Percentiles rank a stretch among this genome's conserved stretches.
Evolutionary conservation across 441 rosid genomes (phyloP).

Genomic region (Daphne laureola): DNA sequence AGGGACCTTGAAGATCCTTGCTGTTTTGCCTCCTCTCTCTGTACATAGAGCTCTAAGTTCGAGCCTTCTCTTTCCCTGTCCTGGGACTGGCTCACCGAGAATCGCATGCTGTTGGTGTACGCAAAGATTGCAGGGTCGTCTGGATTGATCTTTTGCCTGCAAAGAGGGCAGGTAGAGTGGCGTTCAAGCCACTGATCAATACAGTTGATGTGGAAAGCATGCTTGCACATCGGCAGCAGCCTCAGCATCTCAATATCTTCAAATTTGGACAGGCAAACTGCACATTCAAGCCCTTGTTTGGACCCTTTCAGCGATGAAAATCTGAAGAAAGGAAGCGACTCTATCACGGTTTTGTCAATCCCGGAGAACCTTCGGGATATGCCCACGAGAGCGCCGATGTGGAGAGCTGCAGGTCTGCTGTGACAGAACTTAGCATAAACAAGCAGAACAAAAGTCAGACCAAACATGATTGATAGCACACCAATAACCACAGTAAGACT

Average conservation of each 20-base stretch:
- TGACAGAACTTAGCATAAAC: slow-evolving; percentile 67
- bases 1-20: slow-evolving; percentile 52
- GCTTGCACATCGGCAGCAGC: slow-evolving; percentile 49
- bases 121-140: slow-evolving; percentile 41
- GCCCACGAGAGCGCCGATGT: slow-evolving; percentile 1
- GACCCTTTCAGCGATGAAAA: slow-evolving; percentile 53
- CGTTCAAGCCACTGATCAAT: slow-evolving; percentile 63
- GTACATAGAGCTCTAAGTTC: slow-evolving; percentile 53
- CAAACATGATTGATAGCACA: slow-evolving; percentile 56
- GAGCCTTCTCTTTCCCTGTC: slow-evolving; percentile 29
- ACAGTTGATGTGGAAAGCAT: slow-evolving; percentile 56
- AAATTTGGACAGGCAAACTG: slow-evolving; percentile 53
- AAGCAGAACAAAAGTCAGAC: slow-evolving; percentile 45
- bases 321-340: slow-evolving; percentile 57
- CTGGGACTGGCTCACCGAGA: slow-evolving; percentile 39
- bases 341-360: slow-evolving; percentile 43
- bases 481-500: slow-evolving; percentile 72
- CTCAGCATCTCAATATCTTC: slow-evolving; percentile 45
- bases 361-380: slow-evolving; percentile 52
- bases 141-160: slow-evolving; percentile 40
- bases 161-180: slow-evolving; percentile 59
- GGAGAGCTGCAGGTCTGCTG: slow-evolving; percentile 14
- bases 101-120: slow-evolving; percentile 48
- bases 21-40: slow-evolving; percentile 49
- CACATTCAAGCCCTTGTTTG: slow-evolving; percentile 53